Percentiles rank a stretch among this genome's conserved stretches.
These are phyloP conservation scores for Leccinum subgranulosum DNA, from an alignment of 768 basidiomycete genomes.

Conservation along the genomic window DNA sequence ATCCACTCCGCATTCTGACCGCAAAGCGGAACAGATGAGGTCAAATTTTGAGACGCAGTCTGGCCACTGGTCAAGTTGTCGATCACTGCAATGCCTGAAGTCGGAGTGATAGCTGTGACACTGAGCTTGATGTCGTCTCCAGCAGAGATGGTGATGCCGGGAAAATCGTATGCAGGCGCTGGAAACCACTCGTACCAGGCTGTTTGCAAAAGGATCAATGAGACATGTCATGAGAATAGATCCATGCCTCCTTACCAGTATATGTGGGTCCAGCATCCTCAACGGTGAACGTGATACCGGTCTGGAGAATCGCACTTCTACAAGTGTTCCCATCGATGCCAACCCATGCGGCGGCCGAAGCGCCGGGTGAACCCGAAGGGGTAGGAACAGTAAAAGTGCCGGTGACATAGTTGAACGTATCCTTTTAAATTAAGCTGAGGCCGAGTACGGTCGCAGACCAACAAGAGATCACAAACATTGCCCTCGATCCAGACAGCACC, in stretches of 20 bases:
- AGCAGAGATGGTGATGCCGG: neutral
- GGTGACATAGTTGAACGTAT: slow-evolving; percentile 5
- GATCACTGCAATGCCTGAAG: neutral
- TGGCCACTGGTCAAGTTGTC: slow-evolving; percentile 3
- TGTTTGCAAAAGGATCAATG: neutral
- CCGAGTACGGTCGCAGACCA: neutral
- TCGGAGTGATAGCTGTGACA: neutral
- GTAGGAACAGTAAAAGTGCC: slow-evolving; percentile 9
- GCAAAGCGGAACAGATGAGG: neutral
- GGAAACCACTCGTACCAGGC: slow-evolving; percentile 18
- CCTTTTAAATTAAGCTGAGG: slow-evolving; percentile 4
- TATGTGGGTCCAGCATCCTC: neutral
- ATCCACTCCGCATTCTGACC: slow-evolving; percentile 13
- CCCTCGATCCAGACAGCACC: slow-evolving; percentile 2
- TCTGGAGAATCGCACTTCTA: slow-evolving; percentile 1
- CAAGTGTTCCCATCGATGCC: slow-evolving; percentile 12
- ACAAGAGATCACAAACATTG: neutral
- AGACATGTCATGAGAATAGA: neutral
- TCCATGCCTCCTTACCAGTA: neutral
- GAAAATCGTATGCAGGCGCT: neutral
- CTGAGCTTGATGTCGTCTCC: slow-evolving; percentile 9
- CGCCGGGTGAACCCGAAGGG: neutral
- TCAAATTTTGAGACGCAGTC: neutral
- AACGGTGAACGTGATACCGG: neutral
- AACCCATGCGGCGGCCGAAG: slow-evolving; percentile 7